Conservation (phyloP, 768 basidiomycete species). For the Mycena vulgaris region DNA sequence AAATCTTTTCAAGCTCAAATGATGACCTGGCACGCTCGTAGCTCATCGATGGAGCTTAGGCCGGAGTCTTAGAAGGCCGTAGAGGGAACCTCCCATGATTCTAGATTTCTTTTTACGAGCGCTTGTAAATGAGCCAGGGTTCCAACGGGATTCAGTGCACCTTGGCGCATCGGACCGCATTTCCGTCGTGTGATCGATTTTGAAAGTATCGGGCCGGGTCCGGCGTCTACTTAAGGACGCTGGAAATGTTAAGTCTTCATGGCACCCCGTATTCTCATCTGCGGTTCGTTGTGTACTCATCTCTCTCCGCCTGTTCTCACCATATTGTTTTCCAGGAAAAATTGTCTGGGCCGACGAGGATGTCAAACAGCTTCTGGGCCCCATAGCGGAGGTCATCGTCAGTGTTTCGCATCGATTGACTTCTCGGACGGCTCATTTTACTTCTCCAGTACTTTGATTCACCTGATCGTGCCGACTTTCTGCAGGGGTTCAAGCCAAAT, state of each 20-base stretch:
- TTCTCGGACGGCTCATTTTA: conserved; percentile 50
- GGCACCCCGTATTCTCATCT: conserved; percentile 49
- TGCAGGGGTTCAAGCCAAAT: conserved; percentile 71
- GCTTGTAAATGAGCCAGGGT: conserved; percentile 12
- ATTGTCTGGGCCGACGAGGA: conserved; percentile 90
- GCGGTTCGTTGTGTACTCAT: conserved; percentile 37
- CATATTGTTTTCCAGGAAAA: conserved; percentile 60
- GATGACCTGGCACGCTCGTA: not conserved
- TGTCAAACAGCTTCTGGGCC: conserved; percentile 71
- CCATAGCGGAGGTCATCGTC: conserved; percentile 84
- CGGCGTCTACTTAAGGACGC: conserved; percentile 15
- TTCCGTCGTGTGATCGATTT: conserved; percentile 3
- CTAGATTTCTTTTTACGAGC: no score
- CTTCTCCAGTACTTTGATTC: conserved; percentile 67
- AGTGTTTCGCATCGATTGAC: conserved; percentile 48
- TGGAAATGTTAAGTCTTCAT: conserved; percentile 36
- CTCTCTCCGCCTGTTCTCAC: not conserved
- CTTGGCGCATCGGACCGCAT: conserved; percentile 25
- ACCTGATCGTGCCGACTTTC: conserved; percentile 76
- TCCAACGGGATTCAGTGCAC: conserved; percentile 1
- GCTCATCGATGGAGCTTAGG: conserved; percentile 10
- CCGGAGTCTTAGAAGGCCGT: not conserved
- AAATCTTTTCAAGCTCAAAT: not conserved
- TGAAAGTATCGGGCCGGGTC: conserved; percentile 16
- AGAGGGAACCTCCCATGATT: conserved; percentile 10